Conservation (phyloP, 2,329 filamentous ascomycete species). For the Aspergillus arachidicola region DNA sequence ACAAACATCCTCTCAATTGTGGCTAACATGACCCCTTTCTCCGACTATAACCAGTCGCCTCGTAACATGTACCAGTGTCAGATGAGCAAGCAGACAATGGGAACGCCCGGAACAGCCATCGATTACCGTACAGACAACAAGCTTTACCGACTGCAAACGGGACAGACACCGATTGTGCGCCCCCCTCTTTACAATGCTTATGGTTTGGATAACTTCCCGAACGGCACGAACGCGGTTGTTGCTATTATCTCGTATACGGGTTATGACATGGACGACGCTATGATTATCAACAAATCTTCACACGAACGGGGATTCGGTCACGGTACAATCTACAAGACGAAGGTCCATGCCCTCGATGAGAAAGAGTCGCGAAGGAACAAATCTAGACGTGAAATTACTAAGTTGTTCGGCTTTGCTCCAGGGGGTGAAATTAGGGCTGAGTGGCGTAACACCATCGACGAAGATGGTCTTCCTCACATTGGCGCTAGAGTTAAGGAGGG, state of each 20-base stretch:
- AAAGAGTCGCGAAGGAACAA: slow-evolving; percentile 67
- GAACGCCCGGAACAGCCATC: slow-evolving; percentile 84
- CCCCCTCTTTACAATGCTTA: slow-evolving; percentile 94
- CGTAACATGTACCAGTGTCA: slow-evolving; percentile 99
- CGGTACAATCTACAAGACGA: slow-evolving; percentile 97
- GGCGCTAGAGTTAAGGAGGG: slow-evolving; percentile 78
- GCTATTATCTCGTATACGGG: slow-evolving; percentile 98
- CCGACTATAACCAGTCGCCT: slow-evolving; percentile 97
- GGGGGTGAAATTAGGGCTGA: slow-evolving; percentile 70
- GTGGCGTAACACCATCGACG: slow-evolving; percentile 73
- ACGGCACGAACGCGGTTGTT: slow-evolving; percentile 92
- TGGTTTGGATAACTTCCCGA: slow-evolving; percentile 96
- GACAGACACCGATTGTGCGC: slow-evolving; percentile 91
- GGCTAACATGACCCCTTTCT: slow-evolving; percentile 98
- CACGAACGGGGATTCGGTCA: slow-evolving; percentile 95
- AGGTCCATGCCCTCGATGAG: slow-evolving; percentile 84
- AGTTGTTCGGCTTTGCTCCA: slow-evolving; percentile 90
- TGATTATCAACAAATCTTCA: slow-evolving; percentile 98
- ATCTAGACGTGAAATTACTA: slow-evolving; percentile 69
- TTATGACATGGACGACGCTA: slow-evolving; percentile 99
- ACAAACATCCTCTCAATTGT: slow-evolving; percentile 97
- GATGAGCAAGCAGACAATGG: slow-evolving; percentile 99
- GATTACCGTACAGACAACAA: slow-evolving; percentile 96
- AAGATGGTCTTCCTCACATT: slow-evolving; percentile 82
- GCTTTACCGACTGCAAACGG: slow-evolving; percentile 89